Percentiles rank a stretch among this genome's conserved stretches.
Evolutionary conservation across 2,329 filamentous ascomycete genomes (phyloP).

Genomic region (Fusarium nodosum): DNA sequence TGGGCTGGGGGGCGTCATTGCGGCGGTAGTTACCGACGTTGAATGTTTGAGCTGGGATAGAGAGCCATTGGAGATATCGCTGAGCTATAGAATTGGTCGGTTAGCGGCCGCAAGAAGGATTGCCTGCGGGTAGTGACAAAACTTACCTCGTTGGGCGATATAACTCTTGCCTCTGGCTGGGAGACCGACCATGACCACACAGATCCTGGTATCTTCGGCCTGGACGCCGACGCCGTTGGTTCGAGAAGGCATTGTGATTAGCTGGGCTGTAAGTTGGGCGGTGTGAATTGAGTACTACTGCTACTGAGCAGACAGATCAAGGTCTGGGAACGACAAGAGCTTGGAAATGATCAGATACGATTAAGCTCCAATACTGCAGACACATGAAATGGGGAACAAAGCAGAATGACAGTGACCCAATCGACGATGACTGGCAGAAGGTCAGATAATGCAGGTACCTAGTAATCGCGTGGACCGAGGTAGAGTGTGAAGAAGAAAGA

Average conservation of each 20-base stretch:
- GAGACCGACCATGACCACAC: constrained; percentile 98
- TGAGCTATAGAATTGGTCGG: constrained; percentile 69
- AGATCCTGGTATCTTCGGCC: constrained; percentile 96
- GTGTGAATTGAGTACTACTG: constrained; percentile 24
- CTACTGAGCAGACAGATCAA: constrained; percentile 35
- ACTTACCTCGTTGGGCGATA: constrained; percentile 93
- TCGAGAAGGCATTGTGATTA: constrained; percentile 60
- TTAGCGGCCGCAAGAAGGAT: constrained; percentile 23
- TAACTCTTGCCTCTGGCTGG: constrained; percentile 96
- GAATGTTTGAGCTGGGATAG: constrained; percentile 93
- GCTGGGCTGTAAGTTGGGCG: constrained; percentile 8
- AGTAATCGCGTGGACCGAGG: constrained; percentile 36
- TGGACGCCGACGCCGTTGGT: constrained; percentile 80
- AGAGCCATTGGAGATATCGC: constrained; percentile 96
- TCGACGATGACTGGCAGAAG: constrained; percentile 16
- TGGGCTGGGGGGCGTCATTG: constrained; percentile 87
- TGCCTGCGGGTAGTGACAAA: constrained; percentile 13
- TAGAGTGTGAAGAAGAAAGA: constrained; percentile 33
- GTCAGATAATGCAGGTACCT: background rate
- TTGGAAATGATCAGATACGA: constrained; percentile 28
- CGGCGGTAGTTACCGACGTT: constrained; percentile 98
- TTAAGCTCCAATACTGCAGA: constrained; percentile 48
- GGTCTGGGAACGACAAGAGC: constrained; percentile 22
- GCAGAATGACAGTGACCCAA: constrained; percentile 24
- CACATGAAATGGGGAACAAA: constrained; percentile 41